Percentiles rank a stretch among this genome's conserved stretches.
Conservation (phyloP, 1,284 basidiomycete species). For the Xerocomus amazonicus region DNA sequence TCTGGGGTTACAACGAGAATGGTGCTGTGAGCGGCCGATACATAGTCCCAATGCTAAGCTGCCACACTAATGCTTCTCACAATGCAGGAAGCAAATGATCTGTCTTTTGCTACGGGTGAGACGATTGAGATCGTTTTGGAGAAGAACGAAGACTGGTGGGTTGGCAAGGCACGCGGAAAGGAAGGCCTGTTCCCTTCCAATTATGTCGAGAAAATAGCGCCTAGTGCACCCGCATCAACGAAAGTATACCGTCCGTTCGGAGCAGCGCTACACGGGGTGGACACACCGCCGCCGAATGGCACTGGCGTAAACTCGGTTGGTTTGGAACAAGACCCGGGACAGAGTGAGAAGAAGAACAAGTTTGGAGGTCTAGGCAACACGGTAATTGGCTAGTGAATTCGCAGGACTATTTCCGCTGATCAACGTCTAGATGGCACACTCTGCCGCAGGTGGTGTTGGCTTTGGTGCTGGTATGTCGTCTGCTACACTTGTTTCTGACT, state of each 20-base stretch:
- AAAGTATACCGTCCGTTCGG: conserved; percentile 42
- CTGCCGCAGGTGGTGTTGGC: conserved; percentile 68
- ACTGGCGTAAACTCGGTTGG: conserved; percentile 34
- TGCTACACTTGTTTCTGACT: background rate
- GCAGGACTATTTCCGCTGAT: conserved; percentile 19
- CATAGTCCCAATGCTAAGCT: too few relatives aligned
- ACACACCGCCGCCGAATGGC: conserved; percentile 36
- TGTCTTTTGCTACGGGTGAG: conserved; percentile 35
- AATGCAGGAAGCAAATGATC: conserved; percentile 48
- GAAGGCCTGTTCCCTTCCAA: conserved; percentile 65
- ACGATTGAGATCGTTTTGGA: conserved; percentile 34
- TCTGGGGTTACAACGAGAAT: conserved; percentile 66
- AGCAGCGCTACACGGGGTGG: conserved; percentile 37
- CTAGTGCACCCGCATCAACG: conserved; percentile 12
- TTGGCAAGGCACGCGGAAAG: conserved; percentile 44
- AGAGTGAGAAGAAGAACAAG: conserved; percentile 53
- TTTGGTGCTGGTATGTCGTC: conserved; percentile 54
- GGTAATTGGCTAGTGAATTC: conserved; percentile 29
- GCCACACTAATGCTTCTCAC: background rate
- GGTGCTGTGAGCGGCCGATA: conserved; percentile 38
- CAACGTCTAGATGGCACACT: conserved; percentile 52
- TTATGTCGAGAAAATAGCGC: conserved; percentile 51
- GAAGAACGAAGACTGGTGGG: conserved; percentile 41
- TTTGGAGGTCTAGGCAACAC: conserved; percentile 56
- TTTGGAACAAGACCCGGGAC: conserved; percentile 36